phyloP scores from a whole-genome alignment of 2,329 filamentous ascomycete genomes.

The Nemania abortiva region DNA sequence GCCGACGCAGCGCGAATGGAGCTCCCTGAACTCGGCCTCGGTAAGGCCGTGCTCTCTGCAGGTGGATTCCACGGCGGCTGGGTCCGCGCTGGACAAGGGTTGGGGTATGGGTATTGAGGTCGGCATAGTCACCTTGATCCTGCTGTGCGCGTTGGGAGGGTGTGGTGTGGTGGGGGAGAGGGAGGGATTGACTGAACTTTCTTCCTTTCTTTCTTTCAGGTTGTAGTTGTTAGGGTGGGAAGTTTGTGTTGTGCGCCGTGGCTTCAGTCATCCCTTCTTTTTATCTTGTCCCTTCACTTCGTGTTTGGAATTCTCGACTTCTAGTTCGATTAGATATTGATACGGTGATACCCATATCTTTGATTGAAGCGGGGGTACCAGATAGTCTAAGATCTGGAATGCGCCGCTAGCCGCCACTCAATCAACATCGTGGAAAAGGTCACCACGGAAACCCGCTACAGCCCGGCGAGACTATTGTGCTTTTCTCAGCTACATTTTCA shows the following conservation, averaged over 20 bases:
- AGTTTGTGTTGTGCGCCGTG: neutral
- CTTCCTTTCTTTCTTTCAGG: too few relatives aligned
- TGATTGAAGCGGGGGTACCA: conserved; percentile 26
- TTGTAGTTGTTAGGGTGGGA: neutral
- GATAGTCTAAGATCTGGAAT: conserved; percentile 34
- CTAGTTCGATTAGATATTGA: neutral
- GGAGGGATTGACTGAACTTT: too few relatives aligned
- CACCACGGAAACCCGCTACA: conserved; percentile 25
- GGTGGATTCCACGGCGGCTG: conserved; percentile 48
- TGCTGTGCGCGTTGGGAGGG: neutral
- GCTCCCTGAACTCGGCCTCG: conserved; percentile 70
- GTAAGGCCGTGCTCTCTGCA: conserved; percentile 65
- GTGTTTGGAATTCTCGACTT: neutral
- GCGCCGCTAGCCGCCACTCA: conserved; percentile 38
- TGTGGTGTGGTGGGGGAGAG: neutral
- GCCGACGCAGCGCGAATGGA: conserved; percentile 72
- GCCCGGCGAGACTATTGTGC: neutral
- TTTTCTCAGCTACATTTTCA: neutral
- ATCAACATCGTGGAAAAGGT: conserved; percentile 23
- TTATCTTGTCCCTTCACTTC: conserved; percentile 8
- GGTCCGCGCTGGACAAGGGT: conserved; percentile 47
- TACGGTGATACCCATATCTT: conserved; percentile 3
- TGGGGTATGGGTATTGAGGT: conserved; percentile 17
- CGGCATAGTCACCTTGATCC: neutral
- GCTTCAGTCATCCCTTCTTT: neutral